Conservation (phyloP, 139 green algal genomes). For the Micromonas pusilla region DNA sequence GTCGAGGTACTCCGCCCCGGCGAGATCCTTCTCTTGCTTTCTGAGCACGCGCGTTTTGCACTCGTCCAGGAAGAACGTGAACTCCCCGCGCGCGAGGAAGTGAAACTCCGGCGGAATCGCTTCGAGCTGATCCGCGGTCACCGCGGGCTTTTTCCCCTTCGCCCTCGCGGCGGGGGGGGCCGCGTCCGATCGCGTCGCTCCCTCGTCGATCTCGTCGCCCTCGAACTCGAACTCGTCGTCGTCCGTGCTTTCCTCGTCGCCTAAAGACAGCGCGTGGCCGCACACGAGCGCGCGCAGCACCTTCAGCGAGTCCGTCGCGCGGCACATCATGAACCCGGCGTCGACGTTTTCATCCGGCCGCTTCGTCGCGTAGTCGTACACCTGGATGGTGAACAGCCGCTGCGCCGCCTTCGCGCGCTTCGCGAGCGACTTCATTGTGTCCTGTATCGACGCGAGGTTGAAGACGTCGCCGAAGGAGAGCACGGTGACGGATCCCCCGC, state of each 20-base stretch:
- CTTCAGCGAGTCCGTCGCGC: background rate
- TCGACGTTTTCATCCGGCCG: background rate
- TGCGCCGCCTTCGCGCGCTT: background rate
- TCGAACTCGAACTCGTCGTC: constrained; percentile 1
- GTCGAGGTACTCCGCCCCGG: background rate
- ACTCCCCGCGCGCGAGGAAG: background rate
- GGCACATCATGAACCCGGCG: background rate
- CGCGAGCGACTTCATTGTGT: background rate
- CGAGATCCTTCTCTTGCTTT: background rate
- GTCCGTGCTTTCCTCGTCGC: background rate
- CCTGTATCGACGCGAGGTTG: background rate
- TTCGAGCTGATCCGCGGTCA: background rate
- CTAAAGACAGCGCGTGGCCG: background rate
- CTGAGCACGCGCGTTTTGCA: background rate
- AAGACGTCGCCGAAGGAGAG: background rate
- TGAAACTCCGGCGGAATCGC: background rate
- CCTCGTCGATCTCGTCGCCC: background rate
- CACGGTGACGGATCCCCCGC: background rate
- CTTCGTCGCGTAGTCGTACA: background rate
- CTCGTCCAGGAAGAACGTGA: constrained; percentile 7
- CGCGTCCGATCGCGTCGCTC: no score
- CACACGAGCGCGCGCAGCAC: background rate
- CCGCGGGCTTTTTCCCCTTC: background rate
- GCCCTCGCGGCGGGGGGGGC: background rate
- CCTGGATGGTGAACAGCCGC: background rate